phyloP scores from a whole-genome alignment of 1,284 basidiomycete genomes.

The Moesziomyces globuligerus region DNA sequence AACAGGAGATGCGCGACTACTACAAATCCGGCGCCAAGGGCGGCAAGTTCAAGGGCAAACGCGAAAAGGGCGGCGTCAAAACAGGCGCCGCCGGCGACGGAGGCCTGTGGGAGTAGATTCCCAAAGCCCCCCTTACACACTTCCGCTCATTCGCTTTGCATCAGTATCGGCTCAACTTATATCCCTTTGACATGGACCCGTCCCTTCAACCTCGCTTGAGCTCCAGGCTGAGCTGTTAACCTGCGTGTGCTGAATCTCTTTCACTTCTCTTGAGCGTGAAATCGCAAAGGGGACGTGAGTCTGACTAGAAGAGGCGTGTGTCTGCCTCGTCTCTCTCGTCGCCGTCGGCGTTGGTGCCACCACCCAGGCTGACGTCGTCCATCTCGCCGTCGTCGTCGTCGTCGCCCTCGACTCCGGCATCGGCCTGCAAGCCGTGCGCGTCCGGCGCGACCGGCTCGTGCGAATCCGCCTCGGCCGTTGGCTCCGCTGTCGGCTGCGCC shows the following conservation, averaged over 20 bases:
- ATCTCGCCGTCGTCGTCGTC: constrained; percentile 45
- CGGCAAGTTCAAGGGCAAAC: constrained; percentile 60
- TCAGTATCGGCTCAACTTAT: background rate
- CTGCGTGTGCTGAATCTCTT: background rate
- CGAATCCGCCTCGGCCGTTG: background rate
- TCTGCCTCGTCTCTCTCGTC: constrained; percentile 20
- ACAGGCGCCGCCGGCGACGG: constrained; percentile 50
- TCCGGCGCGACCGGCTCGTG: background rate
- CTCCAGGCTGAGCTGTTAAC: no score
- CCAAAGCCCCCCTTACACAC: no score
- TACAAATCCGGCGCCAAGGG: constrained; percentile 60
- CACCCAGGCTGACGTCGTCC: constrained; percentile 44
- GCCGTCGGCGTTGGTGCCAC: constrained; percentile 5
- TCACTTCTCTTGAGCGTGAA: background rate
- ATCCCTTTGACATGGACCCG: no score
- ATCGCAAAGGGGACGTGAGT: background rate
- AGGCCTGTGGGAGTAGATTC: constrained; percentile 52
- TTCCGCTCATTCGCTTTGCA: background rate
- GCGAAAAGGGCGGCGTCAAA: constrained; percentile 58
- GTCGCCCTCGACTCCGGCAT: constrained; percentile 2
- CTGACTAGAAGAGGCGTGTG: constrained; percentile 1
- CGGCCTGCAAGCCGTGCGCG: background rate
- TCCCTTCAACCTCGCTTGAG: no score
- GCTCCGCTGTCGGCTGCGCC: background rate
- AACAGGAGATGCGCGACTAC: constrained; percentile 57